Evolutionary conservation across 148 eudicot genomes (phyloP).

Genomic region (Salicornia ramosissima): DNA sequence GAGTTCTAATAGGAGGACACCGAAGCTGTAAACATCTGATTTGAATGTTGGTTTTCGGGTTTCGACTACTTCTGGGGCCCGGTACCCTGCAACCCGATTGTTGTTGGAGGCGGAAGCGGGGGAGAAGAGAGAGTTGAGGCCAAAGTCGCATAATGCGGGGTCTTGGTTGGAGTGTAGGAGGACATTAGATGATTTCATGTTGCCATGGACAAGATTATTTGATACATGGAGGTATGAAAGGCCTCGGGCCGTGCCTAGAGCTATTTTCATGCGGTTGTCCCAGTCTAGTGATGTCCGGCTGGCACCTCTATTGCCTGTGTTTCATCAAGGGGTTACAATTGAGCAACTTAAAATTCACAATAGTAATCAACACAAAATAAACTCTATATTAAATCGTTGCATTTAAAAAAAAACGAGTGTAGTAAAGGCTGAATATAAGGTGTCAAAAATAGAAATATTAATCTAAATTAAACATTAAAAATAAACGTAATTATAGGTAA

Average conservation of each 20-base stretch:
- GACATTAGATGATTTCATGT: constrained; percentile 82
- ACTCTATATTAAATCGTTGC: too few species aligned
- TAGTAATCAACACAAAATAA: too few species aligned
- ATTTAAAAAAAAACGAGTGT: too few species aligned
- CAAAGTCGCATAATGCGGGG: constrained; percentile 63
- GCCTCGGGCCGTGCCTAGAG: constrained; percentile 62
- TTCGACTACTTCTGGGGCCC: constrained; percentile 87
- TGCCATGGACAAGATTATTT: constrained; percentile 69
- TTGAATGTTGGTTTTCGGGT: constrained; percentile 69
- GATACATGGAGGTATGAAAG: constrained; percentile 67
- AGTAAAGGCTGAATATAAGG: too few species aligned
- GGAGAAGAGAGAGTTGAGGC: constrained; percentile 46
- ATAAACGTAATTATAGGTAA: too few species aligned
- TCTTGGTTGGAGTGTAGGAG: constrained; percentile 55
- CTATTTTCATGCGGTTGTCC: constrained; percentile 78
- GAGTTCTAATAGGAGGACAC: constrained; percentile 71
- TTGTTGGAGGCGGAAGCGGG: constrained; percentile 33
- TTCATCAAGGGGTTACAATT: not conserved
- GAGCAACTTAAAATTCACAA: not conserved
- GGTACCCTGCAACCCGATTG: constrained; percentile 70
- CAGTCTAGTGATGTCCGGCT: constrained; percentile 85
- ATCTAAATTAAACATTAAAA: too few species aligned
- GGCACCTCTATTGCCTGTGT: constrained; percentile 83
- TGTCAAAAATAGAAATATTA: too few species aligned
- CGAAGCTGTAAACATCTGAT: constrained; percentile 90